Evolutionary conservation across 176 grass and related monocot genomes (phyloP).

Genomic region (Oryza rufipogon): DNA sequence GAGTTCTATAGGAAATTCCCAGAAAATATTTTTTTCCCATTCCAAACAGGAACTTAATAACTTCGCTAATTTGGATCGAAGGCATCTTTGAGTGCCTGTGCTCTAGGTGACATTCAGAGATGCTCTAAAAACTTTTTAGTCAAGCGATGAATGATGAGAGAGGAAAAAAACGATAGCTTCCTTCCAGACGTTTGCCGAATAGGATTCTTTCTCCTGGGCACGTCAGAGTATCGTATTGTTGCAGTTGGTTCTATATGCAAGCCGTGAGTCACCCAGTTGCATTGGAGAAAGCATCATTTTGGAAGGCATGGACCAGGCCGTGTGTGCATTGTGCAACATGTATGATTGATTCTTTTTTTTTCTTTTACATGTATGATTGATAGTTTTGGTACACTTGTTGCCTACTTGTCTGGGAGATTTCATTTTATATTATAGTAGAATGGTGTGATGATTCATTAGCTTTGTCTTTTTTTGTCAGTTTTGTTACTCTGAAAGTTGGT

Average conservation of each 20-base stretch:
- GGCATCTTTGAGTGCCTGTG: not conserved
- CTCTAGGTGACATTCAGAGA: not conserved
- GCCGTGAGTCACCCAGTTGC: slow-evolving; percentile 5
- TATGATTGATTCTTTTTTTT: not conserved
- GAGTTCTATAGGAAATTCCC: not conserved
- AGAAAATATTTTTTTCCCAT: not conserved
- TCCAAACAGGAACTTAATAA: not conserved
- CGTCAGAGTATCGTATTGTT: slow-evolving; percentile 11
- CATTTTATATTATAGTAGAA: not conserved
- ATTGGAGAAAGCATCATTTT: not conserved
- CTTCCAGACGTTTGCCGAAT: not conserved
- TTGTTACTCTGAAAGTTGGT: slow-evolving; percentile 11
- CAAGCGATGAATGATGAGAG: not conserved
- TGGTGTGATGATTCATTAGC: not conserved
- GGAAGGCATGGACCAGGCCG: not conserved
- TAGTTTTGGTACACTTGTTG: not conserved
- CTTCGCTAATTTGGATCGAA: not conserved
- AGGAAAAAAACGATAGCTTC: not conserved
- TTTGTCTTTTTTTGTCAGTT: slow-evolving; percentile 5
- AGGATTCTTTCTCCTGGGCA: not conserved
- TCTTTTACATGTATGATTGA: not conserved
- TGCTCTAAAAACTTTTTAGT: not conserved
- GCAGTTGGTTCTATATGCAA: slow-evolving; percentile 26
- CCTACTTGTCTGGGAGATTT: not conserved
- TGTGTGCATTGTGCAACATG: slow-evolving; percentile 13